A percentile compares a stretch with the other conserved stretches of the same genome.
Conservation (phyloP, 768 basidiomycete genomes). For the Gloeostereum incarnatum region DNA sequence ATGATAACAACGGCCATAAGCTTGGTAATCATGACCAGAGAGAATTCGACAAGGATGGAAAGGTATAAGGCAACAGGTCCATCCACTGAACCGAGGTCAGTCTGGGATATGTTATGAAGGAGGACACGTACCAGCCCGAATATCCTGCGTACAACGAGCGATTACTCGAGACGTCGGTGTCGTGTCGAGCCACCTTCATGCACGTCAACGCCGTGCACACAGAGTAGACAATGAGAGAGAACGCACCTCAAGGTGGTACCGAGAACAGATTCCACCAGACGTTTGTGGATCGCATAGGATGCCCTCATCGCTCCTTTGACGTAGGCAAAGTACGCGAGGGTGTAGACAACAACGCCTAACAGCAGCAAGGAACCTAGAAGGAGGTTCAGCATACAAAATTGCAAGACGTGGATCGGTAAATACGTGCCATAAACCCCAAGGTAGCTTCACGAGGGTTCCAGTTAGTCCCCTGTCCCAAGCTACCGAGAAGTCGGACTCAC, state of each 20-base stretch:
- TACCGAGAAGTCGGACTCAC: slow-evolving; percentile 4
- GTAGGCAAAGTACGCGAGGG: slow-evolving; percentile 17
- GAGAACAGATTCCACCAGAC: slow-evolving; percentile 27
- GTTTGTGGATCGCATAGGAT: slow-evolving; percentile 26
- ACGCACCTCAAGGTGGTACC: slow-evolving; percentile 33
- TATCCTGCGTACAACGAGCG: slow-evolving; percentile 38
- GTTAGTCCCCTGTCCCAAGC: neutral
- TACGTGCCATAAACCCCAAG: slow-evolving; percentile 21
- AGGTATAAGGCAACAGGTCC: slow-evolving; percentile 9
- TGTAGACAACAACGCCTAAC: slow-evolving; percentile 15
- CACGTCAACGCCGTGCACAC: neutral
- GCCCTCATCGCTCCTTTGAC: slow-evolving; percentile 28
- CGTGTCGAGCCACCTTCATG: slow-evolving; percentile 36
- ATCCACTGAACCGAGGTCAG: slow-evolving; percentile 8
- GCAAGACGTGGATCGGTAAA: neutral
- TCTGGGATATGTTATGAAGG: neutral
- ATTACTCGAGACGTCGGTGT: slow-evolving; percentile 43
- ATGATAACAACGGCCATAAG: slow-evolving; percentile 16
- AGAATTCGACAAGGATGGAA: slow-evolving; percentile 6
- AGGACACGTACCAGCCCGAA: slow-evolving; percentile 18
- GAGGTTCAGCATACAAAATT: neutral
- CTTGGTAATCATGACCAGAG: slow-evolving; percentile 13
- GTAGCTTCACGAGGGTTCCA: slow-evolving; percentile 20
- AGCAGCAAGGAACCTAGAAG: slow-evolving; percentile 15
- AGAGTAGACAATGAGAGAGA: neutral